These are phyloP conservation scores for Saturnispora hagleri DNA, from an alignment of 805 yeast species.

Conservation along the genomic window DNA sequence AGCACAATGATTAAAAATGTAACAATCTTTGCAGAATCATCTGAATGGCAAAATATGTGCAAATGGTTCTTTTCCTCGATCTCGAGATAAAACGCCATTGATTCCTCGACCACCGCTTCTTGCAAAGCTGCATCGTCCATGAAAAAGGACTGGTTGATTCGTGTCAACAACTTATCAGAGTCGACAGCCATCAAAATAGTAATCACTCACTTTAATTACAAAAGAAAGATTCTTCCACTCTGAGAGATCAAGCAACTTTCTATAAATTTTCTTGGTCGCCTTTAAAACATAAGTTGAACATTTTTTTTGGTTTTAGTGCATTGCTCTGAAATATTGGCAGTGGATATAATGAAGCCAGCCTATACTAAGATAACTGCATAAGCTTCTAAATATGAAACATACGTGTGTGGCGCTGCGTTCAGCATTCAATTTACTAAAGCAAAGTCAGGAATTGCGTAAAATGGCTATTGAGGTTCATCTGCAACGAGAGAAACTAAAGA, in stretches of 20 bases:
- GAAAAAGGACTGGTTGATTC: conserved; percentile 10
- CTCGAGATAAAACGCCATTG: conserved; percentile 21
- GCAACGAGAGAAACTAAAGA: conserved; percentile 1
- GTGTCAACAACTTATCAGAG: conserved; percentile 3
- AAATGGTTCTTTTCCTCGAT: conserved; percentile 30
- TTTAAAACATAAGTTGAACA: not conserved
- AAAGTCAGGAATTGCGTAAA: not conserved
- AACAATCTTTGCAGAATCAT: conserved; percentile 7
- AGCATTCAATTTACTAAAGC: not conserved
- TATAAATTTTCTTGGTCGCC: not conserved
- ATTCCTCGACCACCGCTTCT: conserved; percentile 29
- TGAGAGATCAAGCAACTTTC: not conserved
- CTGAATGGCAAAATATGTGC: conserved; percentile 13
- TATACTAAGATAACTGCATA: not conserved
- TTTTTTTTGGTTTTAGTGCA: not conserved
- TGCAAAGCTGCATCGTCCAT: conserved; percentile 26
- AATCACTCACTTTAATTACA: not conserved
- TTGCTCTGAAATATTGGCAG: not conserved
- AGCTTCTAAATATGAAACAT: not conserved
- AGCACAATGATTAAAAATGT: conserved; percentile 11
- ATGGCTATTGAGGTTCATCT: not conserved
- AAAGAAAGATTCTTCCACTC: not conserved
- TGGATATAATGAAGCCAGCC: not conserved
- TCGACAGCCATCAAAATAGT: not conserved
- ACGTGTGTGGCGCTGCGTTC: not conserved